These are phyloP conservation scores for Carallia pectinifolia DNA, from an alignment of 345 rosid genomes.

Conservation along the genomic window DNA sequence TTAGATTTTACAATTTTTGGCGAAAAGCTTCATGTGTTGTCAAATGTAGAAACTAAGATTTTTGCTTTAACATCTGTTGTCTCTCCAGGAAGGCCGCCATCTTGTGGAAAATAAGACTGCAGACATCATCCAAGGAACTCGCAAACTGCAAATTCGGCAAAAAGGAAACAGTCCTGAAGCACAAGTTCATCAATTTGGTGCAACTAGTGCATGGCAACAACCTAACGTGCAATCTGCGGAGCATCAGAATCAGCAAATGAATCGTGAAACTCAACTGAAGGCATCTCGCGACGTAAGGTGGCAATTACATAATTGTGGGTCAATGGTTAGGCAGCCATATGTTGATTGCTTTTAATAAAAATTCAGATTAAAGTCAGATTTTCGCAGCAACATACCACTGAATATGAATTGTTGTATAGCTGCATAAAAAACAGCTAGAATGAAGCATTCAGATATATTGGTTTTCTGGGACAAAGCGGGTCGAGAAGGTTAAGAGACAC, in stretches of 20 bases:
- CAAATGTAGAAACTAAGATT: neutral
- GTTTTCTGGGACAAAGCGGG: neutral
- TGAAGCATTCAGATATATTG: no score
- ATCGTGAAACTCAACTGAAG: conserved; percentile 85
- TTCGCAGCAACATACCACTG: no score
- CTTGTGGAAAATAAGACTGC: conserved; percentile 78
- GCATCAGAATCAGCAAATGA: conserved; percentile 34
- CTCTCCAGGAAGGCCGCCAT: conserved; percentile 75
- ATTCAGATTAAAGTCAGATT: neutral
- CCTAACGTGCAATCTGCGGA: conserved; percentile 17
- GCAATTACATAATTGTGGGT: conserved; percentile 50
- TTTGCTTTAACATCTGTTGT: neutral
- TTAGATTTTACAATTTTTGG: neutral
- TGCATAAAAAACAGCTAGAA: no score
- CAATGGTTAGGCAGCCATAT: conserved; percentile 26
- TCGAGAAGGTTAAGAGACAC: neutral
- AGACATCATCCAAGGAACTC: conserved; percentile 68
- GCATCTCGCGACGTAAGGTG: conserved; percentile 99
- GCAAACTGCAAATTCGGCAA: conserved; percentile 65
- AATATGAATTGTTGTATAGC: no score
- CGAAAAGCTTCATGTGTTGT: neutral
- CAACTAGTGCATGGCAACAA: conserved; percentile 52
- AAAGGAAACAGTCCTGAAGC: conserved; percentile 48
- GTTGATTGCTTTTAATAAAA: conserved; percentile 1
- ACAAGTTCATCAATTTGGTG: conserved; percentile 37